Evolutionary conservation across 257 asterid species (phyloP), one percentile per base, ranked within the genome.

Genomic region (Solanum pinnatisectum): DNA sequence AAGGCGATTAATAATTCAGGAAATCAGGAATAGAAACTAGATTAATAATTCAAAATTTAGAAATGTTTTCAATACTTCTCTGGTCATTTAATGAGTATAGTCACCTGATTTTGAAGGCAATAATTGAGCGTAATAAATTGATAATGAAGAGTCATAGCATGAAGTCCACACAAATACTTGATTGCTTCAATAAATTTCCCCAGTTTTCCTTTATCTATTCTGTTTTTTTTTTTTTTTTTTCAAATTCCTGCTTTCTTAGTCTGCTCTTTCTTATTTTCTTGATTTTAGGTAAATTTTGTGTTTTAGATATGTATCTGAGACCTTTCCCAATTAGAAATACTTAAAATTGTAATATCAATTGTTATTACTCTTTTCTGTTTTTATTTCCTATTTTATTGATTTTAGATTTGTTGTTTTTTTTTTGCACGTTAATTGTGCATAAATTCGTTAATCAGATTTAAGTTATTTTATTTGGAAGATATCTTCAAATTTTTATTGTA

Each of bases 1-100:
- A 52, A 52, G 0, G 3, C 3, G 0, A 0, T 2, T 49, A 49
- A 1, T 52, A 6, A 52, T 16, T 16, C 22, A 49, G 22, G 15
- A 49, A 5, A 49, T 49, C 22, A 49, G 1, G 0, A 49, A 49
- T 52, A 52, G 10, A 16, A 52, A 52, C 23, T 16, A 16, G 6
- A 52, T 16, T 52, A 49, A 49, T 4, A 44, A 44, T 44, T 44
- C 2, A 44, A 37, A 39, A 39, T 39, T 8, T 39, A 39, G 11
- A 44, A 12, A 12, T 44, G 4, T 44, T 52, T 13, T 13, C 20
- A 14, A 46, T 14, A 14, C 0, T 46, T 46, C 6, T 46, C 0
- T 52, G 9, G 6, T 22, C 68, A 60, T 22, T 60, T 60, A 1
- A 60, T 22, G 27, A 8, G 27, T 23, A 60, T 20, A 16, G 63